These are phyloP conservation scores for Didymella sp. DNA, from an alignment of 2,329 filamentous ascomycete genomes.

Conservation along the genomic window DNA sequence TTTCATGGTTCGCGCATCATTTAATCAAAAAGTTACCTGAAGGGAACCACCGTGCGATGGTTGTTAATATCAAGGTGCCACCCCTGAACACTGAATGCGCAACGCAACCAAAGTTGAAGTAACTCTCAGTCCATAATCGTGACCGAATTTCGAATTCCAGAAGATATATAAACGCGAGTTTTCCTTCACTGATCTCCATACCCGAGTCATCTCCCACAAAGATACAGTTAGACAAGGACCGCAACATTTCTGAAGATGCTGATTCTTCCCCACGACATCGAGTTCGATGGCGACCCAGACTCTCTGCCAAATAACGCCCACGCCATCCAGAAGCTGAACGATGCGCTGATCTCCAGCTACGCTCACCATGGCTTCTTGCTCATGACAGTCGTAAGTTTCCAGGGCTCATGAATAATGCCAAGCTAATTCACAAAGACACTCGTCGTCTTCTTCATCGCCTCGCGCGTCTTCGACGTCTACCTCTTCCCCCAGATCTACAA, in stretches of 20 bases:
- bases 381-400: neutral
- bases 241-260: neutral
- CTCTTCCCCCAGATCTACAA: constrained; percentile 1
- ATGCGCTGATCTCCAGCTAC: neutral
- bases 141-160: neutral
- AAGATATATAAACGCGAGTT: neutral
- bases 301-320: neutral
- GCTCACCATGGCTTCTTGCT: neutral
- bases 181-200: neutral
- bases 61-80: neutral
- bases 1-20: too few relatives aligned
- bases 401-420: neutral
- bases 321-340: neutral
- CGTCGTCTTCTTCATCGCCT: constrained; percentile 1
- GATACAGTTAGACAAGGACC: neutral
- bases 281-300: neutral
- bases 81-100: neutral
- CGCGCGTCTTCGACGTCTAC: neutral
- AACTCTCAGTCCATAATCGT: neutral
- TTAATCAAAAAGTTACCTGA: too few relatives aligned
- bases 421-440: neutral
- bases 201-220: neutral
- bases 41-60: too few relatives aligned
- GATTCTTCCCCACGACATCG: neutral
- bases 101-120: neutral